These are phyloP conservation scores for Kluyveromyces wickerhamii DNA, from an alignment of 805 yeast genomes.

Conservation along the genomic window DNA sequence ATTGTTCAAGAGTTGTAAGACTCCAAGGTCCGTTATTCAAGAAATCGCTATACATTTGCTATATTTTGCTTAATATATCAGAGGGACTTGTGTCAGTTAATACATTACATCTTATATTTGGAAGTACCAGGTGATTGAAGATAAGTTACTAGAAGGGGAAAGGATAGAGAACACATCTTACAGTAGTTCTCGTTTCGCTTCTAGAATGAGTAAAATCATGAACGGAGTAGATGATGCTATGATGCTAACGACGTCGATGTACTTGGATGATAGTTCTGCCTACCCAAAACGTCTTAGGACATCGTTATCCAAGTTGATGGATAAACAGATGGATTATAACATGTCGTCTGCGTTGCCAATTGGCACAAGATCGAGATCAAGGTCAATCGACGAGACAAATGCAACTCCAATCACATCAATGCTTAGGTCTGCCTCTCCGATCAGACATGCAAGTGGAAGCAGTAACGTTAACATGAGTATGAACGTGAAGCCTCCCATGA, in stretches of 20 bases:
- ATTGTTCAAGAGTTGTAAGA: too few relatives aligned
- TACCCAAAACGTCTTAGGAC: slow-evolving; percentile 22
- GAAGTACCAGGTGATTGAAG: too few relatives aligned
- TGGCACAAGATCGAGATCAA: slow-evolving; percentile 3
- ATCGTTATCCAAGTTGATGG: slow-evolving; percentile 27
- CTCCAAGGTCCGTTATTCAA: too few relatives aligned
- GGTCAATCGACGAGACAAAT: slow-evolving; percentile 12
- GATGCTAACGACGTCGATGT: slow-evolving; percentile 16
- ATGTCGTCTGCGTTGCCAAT: slow-evolving; percentile 2
- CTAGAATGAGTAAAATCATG: neutral
- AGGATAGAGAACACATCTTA: too few relatives aligned
- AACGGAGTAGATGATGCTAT: slow-evolving; percentile 1
- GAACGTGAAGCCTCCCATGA: slow-evolving; percentile 3
- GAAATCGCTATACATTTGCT: too few relatives aligned
- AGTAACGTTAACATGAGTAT: neutral
- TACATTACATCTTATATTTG: too few relatives aligned
- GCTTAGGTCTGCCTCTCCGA: slow-evolving; percentile 24
- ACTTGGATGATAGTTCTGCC: slow-evolving; percentile 16
- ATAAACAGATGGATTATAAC: slow-evolving; percentile 7
- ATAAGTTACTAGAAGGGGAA: too few relatives aligned
- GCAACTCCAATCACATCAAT: slow-evolving; percentile 15
- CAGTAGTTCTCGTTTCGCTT: neutral
- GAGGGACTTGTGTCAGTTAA: too few relatives aligned
- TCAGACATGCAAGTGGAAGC: slow-evolving; percentile 9
- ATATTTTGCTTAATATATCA: too few relatives aligned